These are phyloP conservation scores for Gastrolobium bilobum DNA, from an alignment of 306 rosid genomes.

Conservation along the genomic window DNA sequence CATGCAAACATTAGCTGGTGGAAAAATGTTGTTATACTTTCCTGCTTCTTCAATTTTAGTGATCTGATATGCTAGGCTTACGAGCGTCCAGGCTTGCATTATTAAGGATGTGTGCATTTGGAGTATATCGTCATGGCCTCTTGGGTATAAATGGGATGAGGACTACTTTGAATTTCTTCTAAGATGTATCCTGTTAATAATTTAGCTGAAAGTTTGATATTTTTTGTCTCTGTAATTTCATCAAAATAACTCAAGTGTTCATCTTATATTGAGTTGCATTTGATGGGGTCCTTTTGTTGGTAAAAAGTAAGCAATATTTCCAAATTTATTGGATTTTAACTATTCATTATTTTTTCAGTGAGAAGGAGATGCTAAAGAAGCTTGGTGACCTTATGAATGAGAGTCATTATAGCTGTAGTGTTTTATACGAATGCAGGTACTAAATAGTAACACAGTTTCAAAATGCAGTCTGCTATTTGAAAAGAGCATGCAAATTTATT, in stretches of 20 bases:
- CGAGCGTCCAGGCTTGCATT: conserved; percentile 20
- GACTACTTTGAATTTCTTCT: conserved; percentile 19
- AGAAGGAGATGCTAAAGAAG: conserved; percentile 78
- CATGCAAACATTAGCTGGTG: background rate
- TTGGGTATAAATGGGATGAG: conserved; percentile 29
- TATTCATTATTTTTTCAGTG: conserved; percentile 64
- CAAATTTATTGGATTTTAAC: conserved; percentile 32
- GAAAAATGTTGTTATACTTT: background rate
- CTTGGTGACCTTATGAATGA: conserved; percentile 97
- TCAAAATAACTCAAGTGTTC: background rate
- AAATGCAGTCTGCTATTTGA: conserved; percentile 7
- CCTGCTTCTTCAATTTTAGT: background rate
- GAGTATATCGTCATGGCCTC: background rate
- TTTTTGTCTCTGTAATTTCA: conserved; percentile 23
- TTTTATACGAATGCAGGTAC: conserved; percentile 94
- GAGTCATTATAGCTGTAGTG: conserved; percentile 96
- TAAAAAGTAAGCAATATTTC: background rate
- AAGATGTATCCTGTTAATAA: background rate
- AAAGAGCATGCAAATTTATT: background rate
- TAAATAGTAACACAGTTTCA: conserved; percentile 39
- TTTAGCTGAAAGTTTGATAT: conserved; percentile 5
- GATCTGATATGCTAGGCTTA: background rate
- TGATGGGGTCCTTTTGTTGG: conserved; percentile 1
- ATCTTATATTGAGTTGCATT: conserved; percentile 7
- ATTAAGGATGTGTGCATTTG: background rate